Percentiles rank a stretch among this genome's conserved stretches.
These are phyloP conservation scores for Amaranthus cruentus DNA, from an alignment of 148 eudicot genomes.

Conservation along the genomic window DNA sequence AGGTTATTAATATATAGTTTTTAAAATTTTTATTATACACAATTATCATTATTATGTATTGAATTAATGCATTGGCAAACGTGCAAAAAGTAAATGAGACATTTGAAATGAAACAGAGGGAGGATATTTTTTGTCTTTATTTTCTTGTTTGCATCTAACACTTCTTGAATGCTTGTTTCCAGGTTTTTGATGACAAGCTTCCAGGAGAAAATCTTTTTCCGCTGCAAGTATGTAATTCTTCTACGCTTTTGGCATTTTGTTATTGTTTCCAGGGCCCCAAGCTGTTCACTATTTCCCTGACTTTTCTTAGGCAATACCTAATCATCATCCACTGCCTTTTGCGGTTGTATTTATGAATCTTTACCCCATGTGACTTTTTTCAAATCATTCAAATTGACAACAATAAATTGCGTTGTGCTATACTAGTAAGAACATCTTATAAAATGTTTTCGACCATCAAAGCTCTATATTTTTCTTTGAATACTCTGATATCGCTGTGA, in stretches of 20 bases:
- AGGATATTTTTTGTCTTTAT: neutral
- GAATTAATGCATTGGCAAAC: too few relatives aligned
- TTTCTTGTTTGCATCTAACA: constrained; percentile 14
- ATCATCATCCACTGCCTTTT: neutral
- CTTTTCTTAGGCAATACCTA: neutral
- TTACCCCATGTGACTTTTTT: neutral
- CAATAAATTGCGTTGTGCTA: neutral
- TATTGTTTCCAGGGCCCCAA: neutral
- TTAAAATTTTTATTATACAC: too few relatives aligned
- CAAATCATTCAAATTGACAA: neutral
- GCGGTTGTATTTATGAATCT: neutral
- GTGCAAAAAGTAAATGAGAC: too few relatives aligned
- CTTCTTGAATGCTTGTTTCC: constrained; percentile 9
- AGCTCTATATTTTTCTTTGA: too few relatives aligned
- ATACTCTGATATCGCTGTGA: neutral
- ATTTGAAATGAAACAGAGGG: neutral
- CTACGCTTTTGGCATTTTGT: neutral
- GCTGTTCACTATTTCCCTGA: neutral
- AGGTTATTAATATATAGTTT: too few relatives aligned
- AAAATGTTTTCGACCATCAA: too few relatives aligned
- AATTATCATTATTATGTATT: too few relatives aligned
- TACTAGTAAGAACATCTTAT: neutral
- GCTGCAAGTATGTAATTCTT: constrained; percentile 55
- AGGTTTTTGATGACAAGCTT: constrained; percentile 88
- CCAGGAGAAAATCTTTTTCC: constrained; percentile 86